A percentile compares a stretch with the other conserved stretches of the same genome.
Evolutionary conservation across 2,329 filamentous ascomycete genomes (phyloP).

Genomic region (Metarhizium anisopliae): DNA sequence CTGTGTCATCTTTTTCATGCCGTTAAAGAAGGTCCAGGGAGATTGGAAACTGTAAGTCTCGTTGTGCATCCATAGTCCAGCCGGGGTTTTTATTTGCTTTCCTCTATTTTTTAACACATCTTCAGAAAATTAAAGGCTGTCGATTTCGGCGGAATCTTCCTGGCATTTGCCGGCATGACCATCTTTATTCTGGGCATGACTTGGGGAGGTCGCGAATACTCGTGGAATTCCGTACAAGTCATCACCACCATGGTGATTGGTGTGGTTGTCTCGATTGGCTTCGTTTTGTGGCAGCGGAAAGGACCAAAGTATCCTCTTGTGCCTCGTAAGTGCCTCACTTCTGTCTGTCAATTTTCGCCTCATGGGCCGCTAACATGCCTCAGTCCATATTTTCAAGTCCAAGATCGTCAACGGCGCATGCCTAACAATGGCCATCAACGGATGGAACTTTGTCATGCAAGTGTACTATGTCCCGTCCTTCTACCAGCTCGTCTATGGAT

Average conservation of each 20-base stretch:
- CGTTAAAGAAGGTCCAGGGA: constrained; percentile 42
- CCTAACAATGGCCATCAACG: constrained; percentile 48
- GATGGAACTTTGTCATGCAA: constrained; percentile 51
- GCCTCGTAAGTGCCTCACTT: constrained; percentile 24
- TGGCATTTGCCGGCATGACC: constrained; percentile 36
- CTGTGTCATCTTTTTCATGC: constrained; percentile 46
- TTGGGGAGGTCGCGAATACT: constrained; percentile 51
- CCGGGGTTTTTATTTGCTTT: not conserved
- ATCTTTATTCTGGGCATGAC: constrained; percentile 41
- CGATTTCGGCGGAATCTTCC: constrained; percentile 38
- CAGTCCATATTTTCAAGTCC: constrained; percentile 44
- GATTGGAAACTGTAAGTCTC: constrained; percentile 34
- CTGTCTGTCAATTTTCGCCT: constrained; percentile 8
- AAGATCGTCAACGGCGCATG: constrained; percentile 45
- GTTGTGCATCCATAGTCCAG: not conserved
- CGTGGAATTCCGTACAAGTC: constrained; percentile 46
- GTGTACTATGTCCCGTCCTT: constrained; percentile 39
- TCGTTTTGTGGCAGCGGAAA: constrained; percentile 44
- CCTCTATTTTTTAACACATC: not conserved
- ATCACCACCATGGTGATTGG: constrained; percentile 46
- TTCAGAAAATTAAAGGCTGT: constrained; percentile 38
- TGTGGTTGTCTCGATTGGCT: constrained; percentile 32
- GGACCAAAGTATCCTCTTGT: constrained; percentile 38
- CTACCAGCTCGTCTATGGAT: constrained; percentile 36
- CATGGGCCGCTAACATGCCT: not conserved